These are phyloP conservation scores for Nakaseomyces bracarensis DNA, from an alignment of 1,139 yeast genomes.

Conservation along the genomic window DNA sequence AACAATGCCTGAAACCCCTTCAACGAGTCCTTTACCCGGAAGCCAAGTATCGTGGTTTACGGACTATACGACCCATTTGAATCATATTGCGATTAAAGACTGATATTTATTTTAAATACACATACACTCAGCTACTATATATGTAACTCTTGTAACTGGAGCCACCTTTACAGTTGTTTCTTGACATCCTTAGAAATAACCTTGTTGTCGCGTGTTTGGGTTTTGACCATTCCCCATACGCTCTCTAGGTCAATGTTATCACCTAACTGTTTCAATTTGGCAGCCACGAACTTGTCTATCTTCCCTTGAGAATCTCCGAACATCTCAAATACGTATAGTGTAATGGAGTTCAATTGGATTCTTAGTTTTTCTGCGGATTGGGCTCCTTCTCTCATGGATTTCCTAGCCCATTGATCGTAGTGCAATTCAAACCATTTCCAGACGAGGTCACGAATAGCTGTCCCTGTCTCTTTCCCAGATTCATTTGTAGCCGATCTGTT, in stretches of 20 bases:
- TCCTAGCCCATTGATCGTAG: conserved; percentile 44
- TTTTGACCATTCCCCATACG: conserved; percentile 16
- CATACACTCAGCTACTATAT: no score
- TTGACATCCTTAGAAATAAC: neutral
- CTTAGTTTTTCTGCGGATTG: conserved; percentile 35
- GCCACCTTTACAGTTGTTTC: neutral
- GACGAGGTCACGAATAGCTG: conserved; percentile 24
- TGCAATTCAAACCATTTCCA: conserved; percentile 52
- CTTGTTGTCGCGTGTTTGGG: neutral
- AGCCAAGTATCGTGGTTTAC: no score
- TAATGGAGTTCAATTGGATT: conserved; percentile 37
- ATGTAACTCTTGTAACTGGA: no score
- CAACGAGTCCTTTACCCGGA: no score
- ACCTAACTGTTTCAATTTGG: conserved; percentile 26
- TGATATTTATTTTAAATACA: no score
- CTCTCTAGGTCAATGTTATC: conserved; percentile 11
- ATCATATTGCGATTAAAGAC: no score
- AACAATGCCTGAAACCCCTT: no score
- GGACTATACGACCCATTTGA: no score
- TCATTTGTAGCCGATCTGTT: conserved; percentile 8
- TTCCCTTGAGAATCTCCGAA: conserved; percentile 33
- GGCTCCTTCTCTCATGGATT: conserved; percentile 40
- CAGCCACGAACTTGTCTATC: conserved; percentile 32
- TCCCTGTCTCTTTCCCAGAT: conserved; percentile 12
- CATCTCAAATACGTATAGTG: conserved; percentile 39